These are phyloP conservation scores for Arachis stenosperma DNA, from an alignment of 306 rosid species.

Conservation along the genomic window DNA sequence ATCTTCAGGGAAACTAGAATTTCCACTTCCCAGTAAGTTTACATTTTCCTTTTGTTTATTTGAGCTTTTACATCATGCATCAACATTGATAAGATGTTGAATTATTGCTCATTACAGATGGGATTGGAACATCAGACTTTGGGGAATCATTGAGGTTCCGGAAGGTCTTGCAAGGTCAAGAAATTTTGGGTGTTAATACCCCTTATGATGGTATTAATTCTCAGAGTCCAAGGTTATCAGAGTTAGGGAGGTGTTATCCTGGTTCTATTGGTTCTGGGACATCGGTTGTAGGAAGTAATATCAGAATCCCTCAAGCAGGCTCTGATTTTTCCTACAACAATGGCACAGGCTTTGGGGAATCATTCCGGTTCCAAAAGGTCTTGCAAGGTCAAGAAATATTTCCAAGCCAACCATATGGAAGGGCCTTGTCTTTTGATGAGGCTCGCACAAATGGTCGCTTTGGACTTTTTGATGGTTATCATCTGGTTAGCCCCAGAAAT, in stretches of 20 bases:
- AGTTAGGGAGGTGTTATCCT: slow-evolving; percentile 69
- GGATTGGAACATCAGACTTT: slow-evolving; percentile 86
- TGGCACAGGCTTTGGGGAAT: slow-evolving; percentile 78
- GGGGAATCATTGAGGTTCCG: slow-evolving; percentile 94
- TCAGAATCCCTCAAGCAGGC: slow-evolving; percentile 50
- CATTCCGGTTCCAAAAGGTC: slow-evolving; percentile 95
- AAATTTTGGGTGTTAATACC: slow-evolving; percentile 76
- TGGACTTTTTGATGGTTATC: slow-evolving; percentile 64
- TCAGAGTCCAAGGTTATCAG: slow-evolving; percentile 58
- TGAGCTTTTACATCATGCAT: neutral
- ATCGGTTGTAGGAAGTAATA: slow-evolving; percentile 55
- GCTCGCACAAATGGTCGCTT: slow-evolving; percentile 57
- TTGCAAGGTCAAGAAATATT: slow-evolving; percentile 99
- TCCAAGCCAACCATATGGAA: slow-evolving; percentile 69
- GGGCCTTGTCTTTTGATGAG: slow-evolving; percentile 54
- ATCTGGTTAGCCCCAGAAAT: slow-evolving; percentile 53
- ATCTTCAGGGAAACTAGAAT: slow-evolving; percentile 59
- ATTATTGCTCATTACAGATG: slow-evolving; percentile 59
- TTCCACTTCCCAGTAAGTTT: slow-evolving; percentile 73
- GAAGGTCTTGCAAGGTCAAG: slow-evolving; percentile 99
- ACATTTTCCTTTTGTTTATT: neutral
- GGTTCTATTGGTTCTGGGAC: slow-evolving; percentile 62
- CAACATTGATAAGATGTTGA: slow-evolving; percentile 18
- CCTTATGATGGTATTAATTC: slow-evolving; percentile 57
- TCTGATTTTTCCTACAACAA: slow-evolving; percentile 66